Conservation (phyloP, 2,329 filamentous ascomycete species). For the Cucurbitaria berberidis region DNA sequence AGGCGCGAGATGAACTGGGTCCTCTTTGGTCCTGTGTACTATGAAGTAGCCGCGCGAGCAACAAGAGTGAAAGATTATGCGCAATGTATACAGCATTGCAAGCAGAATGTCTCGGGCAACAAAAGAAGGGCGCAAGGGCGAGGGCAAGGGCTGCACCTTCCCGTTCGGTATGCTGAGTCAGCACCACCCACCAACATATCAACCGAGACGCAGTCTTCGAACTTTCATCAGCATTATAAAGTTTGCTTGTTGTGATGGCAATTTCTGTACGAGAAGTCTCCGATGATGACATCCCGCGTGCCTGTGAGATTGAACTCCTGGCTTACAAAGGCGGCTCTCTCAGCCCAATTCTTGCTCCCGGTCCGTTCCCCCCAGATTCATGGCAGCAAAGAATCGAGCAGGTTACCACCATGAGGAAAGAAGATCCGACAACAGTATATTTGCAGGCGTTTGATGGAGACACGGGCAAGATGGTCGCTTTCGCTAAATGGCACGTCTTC, state of each 20-base stretch:
- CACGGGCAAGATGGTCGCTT: constrained; percentile 32
- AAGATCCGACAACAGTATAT: constrained; percentile 19
- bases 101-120: no score
- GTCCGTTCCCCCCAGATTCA: constrained; percentile 27
- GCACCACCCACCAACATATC: not conserved
- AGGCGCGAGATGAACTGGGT: not conserved
- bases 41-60: no score
- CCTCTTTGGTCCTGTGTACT: no score
- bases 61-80: no score
- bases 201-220: not conserved
- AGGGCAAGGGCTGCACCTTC: not conserved
- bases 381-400: constrained; percentile 11
- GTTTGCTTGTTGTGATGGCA: constrained; percentile 21
- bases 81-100: no score
- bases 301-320: constrained; percentile 26
- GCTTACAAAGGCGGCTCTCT: constrained; percentile 29
- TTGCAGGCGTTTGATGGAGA: constrained; percentile 35
- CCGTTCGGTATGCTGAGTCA: not conserved
- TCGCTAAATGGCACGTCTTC: constrained; percentile 41
- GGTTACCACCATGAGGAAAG: constrained; percentile 15
- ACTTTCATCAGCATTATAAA: not conserved
- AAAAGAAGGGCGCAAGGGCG: constrained; percentile 2
- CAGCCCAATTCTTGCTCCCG: constrained; percentile 30
- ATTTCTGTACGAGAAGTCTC: constrained; percentile 29
- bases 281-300: constrained; percentile 31